Conservation (phyloP, 768 basidiomycete genomes). For the Royoungia palumana region DNA sequence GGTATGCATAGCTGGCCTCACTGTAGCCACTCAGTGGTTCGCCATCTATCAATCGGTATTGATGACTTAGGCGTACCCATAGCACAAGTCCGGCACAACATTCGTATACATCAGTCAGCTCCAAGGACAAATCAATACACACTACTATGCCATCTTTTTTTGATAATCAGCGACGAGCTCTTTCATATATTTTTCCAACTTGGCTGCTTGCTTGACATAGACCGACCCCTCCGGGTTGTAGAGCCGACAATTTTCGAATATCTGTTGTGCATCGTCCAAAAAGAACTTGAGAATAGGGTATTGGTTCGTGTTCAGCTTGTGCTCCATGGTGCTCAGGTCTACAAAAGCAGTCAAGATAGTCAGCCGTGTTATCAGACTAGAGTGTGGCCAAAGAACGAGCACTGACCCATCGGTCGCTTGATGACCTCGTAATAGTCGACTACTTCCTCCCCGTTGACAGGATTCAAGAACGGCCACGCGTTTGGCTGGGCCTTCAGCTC, state of each 20-base stretch:
- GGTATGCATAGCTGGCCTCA: too few species aligned
- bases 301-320: conserved; percentile 85
- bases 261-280: conserved; percentile 72
- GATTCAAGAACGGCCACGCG: conserved; percentile 84
- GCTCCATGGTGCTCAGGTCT: conserved; percentile 88
- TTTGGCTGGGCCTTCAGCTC: conserved; percentile 75
- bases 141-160: conserved; percentile 14
- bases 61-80: too few species aligned
- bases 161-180: conserved; percentile 40
- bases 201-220: conserved; percentile 82
- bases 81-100: too few species aligned
- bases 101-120: too few species aligned
- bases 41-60: too few species aligned
- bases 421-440: conserved; percentile 89
- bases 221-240: conserved; percentile 83
- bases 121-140: background rate
- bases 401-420: conserved; percentile 88
- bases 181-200: conserved; percentile 75
- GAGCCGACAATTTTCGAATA: conserved; percentile 84
- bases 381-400: background rate
- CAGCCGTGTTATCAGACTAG: background rate
- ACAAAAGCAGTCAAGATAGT: background rate
- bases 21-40: too few species aligned
- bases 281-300: conserved; percentile 76
- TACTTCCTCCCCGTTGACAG: conserved; percentile 79